These are phyloP conservation scores for Trypanosoma grayi DNA, from an alignment of 208 protist genomes.

Conservation along the genomic window DNA sequence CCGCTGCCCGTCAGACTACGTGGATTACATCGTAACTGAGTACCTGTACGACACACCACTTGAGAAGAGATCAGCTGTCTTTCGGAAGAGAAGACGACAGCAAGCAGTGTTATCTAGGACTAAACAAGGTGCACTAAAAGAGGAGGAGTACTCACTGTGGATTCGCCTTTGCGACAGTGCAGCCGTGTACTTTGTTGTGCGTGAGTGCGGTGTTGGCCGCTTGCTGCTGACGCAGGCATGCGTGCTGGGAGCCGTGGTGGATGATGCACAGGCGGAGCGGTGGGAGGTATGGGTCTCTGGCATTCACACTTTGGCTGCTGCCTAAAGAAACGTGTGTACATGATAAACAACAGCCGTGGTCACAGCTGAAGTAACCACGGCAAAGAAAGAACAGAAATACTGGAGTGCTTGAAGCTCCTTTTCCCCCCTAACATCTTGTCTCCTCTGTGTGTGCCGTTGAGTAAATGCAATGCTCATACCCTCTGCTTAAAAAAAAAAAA, in stretches of 20 bases:
- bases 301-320: constrained; percentile 6
- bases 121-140: background rate
- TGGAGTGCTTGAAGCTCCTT: too few species aligned
- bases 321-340: too few species aligned
- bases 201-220: constrained; percentile 53
- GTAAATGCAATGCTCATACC: too few species aligned
- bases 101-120: background rate
- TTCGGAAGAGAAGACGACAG: constrained; percentile 12
- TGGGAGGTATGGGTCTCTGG: constrained; percentile 28
- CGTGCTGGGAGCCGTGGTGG: constrained; percentile 13
- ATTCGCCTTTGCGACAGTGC: constrained; percentile 27
- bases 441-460: too few species aligned
- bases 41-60: constrained; percentile 53
- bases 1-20: constrained; percentile 57
- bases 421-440: too few species aligned
- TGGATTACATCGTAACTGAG: constrained; percentile 64
- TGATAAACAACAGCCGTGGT: too few species aligned
- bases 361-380: background rate
- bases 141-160: constrained; percentile 53
- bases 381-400: background rate
- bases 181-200: constrained; percentile 36
- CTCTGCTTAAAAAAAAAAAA: too few species aligned
- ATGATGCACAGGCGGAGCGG: constrained; percentile 3
- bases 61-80: constrained; percentile 29
- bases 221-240: constrained; percentile 56